Base-by-base conservation (phyloP, 2,329 filamentous ascomycete genomes). In the Phialophora tarda region DNA sequence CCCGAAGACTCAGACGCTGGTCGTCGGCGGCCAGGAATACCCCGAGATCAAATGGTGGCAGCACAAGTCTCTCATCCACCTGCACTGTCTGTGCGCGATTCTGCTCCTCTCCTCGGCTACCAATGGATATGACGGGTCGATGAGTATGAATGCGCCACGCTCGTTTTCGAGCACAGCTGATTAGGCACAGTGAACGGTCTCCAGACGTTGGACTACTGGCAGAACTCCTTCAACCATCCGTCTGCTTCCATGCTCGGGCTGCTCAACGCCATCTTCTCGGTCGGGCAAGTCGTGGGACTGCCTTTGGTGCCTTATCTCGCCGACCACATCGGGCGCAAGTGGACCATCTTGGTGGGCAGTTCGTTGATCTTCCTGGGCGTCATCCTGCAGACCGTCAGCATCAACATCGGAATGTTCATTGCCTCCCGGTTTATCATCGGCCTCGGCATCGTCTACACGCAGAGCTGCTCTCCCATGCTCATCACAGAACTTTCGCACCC, bases 401-500 rank as follows among this genome's bases (percentile, higher is more conserved):
- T 83, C 67, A 74, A 75, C 56, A 68, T 72, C 53, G 69, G 66
- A 14, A 74, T 87, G 81, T 88, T 86, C 71, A 82, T 87, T 72
- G 84, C 80, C 11, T 86, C 85, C 48, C 83, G 87, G 48, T 86
- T 88, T 70, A 76, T 89, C 56, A 82, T 89, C 32, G 89, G 89
- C 65, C 90, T 91, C 72, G 88, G 88, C 59, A 77, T 77, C 55
- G 71, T 69, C 28, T 73, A 75, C 63, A 78, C 78, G 62, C 77
- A 82, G 66, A 77, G 79, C 10, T 74, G 75, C 21, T 74, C 74
- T 26, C 75, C 78, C 7, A 76, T 77, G 17, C 71, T 81, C 44
- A 76, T 81, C 53, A 76, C 78, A 5, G 82, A 84, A 72, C 72
- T 84, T 55, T 78, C 77, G 7, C 80, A 83, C 69, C 82, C 82